These are phyloP conservation scores for Erigeron canadensis DNA, from an alignment of 129 eudicot species.

Conservation along the genomic window DNA sequence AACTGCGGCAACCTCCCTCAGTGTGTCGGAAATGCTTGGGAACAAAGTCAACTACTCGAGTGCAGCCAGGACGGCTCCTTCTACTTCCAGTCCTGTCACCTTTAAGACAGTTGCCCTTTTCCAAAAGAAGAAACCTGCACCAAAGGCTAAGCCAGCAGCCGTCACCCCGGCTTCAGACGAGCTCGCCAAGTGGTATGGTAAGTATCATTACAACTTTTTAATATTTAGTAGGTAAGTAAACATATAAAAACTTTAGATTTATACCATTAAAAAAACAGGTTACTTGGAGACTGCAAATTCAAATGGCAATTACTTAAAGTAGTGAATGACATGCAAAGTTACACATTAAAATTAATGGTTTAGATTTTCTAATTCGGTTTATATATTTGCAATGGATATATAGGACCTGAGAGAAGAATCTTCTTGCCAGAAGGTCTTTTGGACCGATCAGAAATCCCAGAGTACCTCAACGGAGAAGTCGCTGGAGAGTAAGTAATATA, in stretches of 20 bases:
- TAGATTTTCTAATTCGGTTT: no score
- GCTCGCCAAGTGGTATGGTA: constrained; percentile 99
- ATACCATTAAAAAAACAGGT: neutral
- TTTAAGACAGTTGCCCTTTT: constrained; percentile 81
- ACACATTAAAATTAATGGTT: no score
- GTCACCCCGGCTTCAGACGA: constrained; percentile 70
- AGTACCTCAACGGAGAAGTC: constrained; percentile 86
- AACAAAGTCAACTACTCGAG: constrained; percentile 44
- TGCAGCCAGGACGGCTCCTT: constrained; percentile 46
- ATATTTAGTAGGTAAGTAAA: no score
- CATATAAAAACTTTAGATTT: no score
- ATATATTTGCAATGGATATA: constrained; percentile 16
- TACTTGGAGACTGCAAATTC: no score
- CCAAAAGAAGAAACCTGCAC: constrained; percentile 73
- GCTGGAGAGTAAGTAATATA: constrained; percentile 81
- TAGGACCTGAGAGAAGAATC: constrained; percentile 96
- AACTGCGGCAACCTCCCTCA: constrained; percentile 47
- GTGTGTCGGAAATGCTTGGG: constrained; percentile 62
- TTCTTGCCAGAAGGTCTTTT: constrained; percentile 93
- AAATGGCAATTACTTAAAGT: no score
- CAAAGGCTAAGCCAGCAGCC: constrained; percentile 63
- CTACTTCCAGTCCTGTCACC: constrained; percentile 34
- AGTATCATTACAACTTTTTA: constrained; percentile 22
- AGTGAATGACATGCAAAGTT: no score
- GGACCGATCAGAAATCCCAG: constrained; percentile 97